Evolutionary conservation across 169 alveolate species (phyloP).

Genomic region (Eimeria tenella): DNA sequence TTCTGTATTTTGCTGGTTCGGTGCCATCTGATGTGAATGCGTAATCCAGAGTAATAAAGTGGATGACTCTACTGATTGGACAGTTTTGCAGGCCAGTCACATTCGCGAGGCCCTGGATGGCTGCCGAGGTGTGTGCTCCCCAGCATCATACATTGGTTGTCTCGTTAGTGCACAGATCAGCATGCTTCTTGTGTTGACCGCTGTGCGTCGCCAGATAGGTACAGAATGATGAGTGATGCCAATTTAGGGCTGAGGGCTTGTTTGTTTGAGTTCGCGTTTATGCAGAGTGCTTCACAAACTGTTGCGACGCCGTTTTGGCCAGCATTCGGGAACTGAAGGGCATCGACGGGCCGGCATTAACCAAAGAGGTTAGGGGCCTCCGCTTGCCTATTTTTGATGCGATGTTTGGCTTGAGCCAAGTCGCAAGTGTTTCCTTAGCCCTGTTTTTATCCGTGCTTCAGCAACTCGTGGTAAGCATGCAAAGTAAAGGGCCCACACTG

Average conservation of each 20-base stretch:
- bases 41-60: background rate
- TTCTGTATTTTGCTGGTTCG: background rate
- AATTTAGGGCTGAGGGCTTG: background rate
- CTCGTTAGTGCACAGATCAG: background rate
- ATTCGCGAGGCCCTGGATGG: conserved; percentile 41
- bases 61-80: background rate
- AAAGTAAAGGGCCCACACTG: background rate
- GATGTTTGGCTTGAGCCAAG: conserved; percentile 28
- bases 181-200: background rate
- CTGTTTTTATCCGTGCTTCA: background rate
- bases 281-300: background rate
- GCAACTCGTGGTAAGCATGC: conserved; percentile 15
- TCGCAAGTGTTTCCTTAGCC: conserved; percentile 23
- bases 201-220: background rate
- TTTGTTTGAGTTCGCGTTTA: background rate
- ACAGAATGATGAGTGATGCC: background rate
- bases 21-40: background rate
- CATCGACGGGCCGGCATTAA: background rate
- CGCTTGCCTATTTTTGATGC: conserved; percentile 5
- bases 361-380: background rate
- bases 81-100: background rate
- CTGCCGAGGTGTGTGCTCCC: background rate
- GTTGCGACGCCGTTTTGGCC: conserved; percentile 14
- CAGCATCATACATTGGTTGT: background rate
- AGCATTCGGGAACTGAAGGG: conserved; percentile 40